These are phyloP conservation scores for Malbranchea zuffiana DNA, from an alignment of 2,329 filamentous ascomycete species.

Conservation along the genomic window DNA sequence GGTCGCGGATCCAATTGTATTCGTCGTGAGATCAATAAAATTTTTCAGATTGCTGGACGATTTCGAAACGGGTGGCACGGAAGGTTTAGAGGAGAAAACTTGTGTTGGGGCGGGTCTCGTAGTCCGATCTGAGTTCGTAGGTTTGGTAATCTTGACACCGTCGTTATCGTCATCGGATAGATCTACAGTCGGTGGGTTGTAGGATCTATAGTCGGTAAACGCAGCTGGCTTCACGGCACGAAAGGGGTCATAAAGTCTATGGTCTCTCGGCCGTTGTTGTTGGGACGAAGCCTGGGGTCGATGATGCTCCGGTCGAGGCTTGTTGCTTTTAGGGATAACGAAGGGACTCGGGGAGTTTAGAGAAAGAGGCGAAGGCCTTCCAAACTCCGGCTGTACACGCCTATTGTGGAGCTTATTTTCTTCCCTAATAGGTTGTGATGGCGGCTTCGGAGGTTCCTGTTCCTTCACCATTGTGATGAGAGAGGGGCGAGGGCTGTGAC, in stretches of 20 bases:
- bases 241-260: constrained; percentile 29
- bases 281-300: constrained; percentile 22
- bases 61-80: constrained; percentile 31
- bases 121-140: constrained; percentile 38
- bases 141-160: constrained; percentile 38
- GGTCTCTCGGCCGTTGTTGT: constrained; percentile 15
- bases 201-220: constrained; percentile 24
- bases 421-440: constrained; percentile 27
- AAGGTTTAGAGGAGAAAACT: constrained; percentile 42
- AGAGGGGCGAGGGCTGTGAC: no score
- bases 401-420: constrained; percentile 26
- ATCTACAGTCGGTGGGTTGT: constrained; percentile 16
- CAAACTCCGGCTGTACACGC: constrained; percentile 43
- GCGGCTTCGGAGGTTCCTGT: constrained; percentile 35
- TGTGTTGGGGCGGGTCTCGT: constrained; percentile 43
- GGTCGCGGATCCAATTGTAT: constrained; percentile 39
- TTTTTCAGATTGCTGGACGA: constrained; percentile 34
- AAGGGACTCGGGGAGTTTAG: constrained; percentile 36
- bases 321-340: constrained; percentile 42
- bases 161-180: constrained; percentile 24
- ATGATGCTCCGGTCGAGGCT: constrained; percentile 42
- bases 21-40: constrained; percentile 41
- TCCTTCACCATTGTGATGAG: constrained; percentile 41
- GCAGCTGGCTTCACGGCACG: constrained; percentile 29
- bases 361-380: constrained; percentile 47